Evolutionary conservation across 495 filamentous ascomycete species (phyloP), one percentile per base, ranked within the genome.

Genomic region (Aspergillus baeticus): DNA sequence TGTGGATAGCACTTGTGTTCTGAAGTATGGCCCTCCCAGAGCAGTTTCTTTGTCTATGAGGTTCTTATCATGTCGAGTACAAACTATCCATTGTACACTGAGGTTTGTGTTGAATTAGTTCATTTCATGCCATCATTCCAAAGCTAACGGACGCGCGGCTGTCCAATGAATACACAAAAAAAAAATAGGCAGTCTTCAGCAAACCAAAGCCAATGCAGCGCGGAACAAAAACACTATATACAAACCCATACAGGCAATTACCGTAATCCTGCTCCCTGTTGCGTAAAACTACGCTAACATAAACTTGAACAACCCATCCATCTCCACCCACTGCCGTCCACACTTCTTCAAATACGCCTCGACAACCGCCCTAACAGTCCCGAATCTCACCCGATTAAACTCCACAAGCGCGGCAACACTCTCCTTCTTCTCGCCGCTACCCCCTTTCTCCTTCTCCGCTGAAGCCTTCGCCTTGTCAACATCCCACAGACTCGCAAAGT

Each of bases 241-340:
- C 58, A 64, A 50, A 53, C 41, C 20, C 26, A 29, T n/a, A n/a
- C n/a, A n/a, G n/a, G n/a, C n/a, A n/a, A n/a, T n/a, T n/a, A n/a
- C n/a, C n/a, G n/a, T n/a, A n/a, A n/a, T n/a, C n/a, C n/a, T n/a
- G n/a, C n/a, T n/a, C n/a, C n/a, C n/a, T n/a, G n/a, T n/a, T n/a
- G 18, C 22, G 43, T 7, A 20, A 39, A 43, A 8, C 43, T 38
- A 52, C 21, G 67, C 67, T 55, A 80, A 60, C 68, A 84, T 85
- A 74, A 87, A 89, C 48, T 74, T 79, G 79, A 98, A 98, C 56
- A 98, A 75, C 66, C 77, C 84, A 72, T 93, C 91, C 94, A 98
- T 98, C 54, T 89, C 89, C 51, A 98, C 94, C 91, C 91, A 98
- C 72, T 89, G 88, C 68, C 92, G 78, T 33, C 95, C 94, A 77